Percentiles rank a stretch among this genome's conserved stretches.
phyloP scores from a whole-genome alignment of 1,284 basidiomycete species.

The Leccinum griseonigrum region DNA sequence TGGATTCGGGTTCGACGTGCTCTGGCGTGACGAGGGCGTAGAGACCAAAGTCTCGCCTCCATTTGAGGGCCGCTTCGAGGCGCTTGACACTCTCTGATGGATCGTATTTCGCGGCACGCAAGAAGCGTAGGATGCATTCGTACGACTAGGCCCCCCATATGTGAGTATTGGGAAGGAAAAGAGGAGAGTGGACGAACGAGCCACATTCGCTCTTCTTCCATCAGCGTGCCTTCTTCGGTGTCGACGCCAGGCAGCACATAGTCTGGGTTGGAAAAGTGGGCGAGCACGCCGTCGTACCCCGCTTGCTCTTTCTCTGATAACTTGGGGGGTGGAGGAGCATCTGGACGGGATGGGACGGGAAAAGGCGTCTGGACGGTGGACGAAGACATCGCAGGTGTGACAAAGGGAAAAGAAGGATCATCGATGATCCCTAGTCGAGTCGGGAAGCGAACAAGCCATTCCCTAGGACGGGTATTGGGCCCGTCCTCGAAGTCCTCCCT shows the following conservation, averaged over 20 bases:
- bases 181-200: neutral
- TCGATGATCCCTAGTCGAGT: neutral
- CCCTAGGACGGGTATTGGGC: no score
- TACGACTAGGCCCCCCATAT: neutral
- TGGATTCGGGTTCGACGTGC: neutral
- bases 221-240: neutral
- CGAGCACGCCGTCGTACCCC: neutral
- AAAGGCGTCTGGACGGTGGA: neutral
- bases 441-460: neutral
- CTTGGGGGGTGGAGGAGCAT: neutral
- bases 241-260: neutral
- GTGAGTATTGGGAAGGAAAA: neutral
- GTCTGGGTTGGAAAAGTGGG: neutral
- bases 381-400: neutral
- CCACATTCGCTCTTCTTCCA: neutral
- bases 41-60: neutral
- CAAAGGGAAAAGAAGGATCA: neutral
- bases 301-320: neutral
- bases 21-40: neutral
- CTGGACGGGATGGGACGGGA: neutral
- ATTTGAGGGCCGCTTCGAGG: neutral
- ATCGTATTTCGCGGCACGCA: neutral
- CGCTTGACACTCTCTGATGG: neutral
- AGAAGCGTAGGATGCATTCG: neutral
- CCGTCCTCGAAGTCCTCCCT: no score